Evolutionary conservation across 1,284 basidiomycete species (phyloP).

Genomic region (Rhodotorula sp.): DNA sequence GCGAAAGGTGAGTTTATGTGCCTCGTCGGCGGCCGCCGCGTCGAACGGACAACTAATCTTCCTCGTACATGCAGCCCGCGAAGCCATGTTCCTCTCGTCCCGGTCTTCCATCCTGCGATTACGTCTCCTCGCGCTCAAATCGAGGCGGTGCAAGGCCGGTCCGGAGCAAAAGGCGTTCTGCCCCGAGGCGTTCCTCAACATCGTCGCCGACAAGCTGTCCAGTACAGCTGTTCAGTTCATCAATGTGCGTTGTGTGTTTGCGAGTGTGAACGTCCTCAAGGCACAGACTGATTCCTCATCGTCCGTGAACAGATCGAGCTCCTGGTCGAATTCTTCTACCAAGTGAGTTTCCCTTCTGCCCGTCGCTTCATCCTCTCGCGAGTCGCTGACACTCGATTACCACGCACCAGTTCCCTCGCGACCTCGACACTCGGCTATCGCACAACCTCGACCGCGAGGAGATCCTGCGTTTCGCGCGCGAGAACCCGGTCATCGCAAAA

Average conservation of each 20-base stretch:
- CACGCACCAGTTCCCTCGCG: constrained; percentile 78
- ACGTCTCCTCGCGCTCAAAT: constrained; percentile 76
- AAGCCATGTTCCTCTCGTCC: constrained; percentile 83
- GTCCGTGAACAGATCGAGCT: constrained; percentile 70
- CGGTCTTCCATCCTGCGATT: constrained; percentile 78
- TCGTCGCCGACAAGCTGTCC: constrained; percentile 94
- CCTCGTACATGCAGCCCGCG: constrained; percentile 63
- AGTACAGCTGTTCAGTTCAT: constrained; percentile 98
- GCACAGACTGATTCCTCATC: background rate
- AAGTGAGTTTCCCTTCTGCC: constrained; percentile 56
- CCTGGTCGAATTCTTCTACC: constrained; percentile 97
- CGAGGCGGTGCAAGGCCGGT: constrained; percentile 77
- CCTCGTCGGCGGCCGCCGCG: background rate
- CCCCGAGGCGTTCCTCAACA: constrained; percentile 93
- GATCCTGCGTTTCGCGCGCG: constrained; percentile 83
- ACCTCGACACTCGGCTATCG: constrained; percentile 90
- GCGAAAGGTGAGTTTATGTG: constrained; percentile 67
- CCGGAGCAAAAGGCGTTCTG: constrained; percentile 85
- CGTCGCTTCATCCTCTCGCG: too few species aligned
- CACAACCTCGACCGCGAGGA: constrained; percentile 86
- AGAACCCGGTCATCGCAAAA: constrained; percentile 79
- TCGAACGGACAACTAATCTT: too few species aligned
- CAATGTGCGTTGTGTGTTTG: constrained; percentile 52
- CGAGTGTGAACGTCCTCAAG: too few species aligned
- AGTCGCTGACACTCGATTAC: background rate